These are phyloP conservation scores for Russula olivacea DNA, from an alignment of 768 basidiomycete species.

Conservation along the genomic window DNA sequence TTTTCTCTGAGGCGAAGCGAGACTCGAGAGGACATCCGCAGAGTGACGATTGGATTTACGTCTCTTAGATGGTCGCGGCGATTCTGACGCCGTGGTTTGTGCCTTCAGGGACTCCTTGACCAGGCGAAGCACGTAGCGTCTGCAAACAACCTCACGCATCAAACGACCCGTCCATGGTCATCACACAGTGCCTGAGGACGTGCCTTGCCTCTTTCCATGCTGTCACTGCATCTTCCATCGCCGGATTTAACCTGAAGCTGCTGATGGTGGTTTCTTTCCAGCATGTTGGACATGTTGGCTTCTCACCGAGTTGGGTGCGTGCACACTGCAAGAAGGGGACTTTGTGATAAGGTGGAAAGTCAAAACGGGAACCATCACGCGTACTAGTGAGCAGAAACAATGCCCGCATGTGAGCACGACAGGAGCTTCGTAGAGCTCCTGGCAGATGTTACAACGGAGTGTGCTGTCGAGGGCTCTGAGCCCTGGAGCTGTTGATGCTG, in stretches of 20 bases:
- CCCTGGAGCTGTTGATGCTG: conserved; percentile 25
- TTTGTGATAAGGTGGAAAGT: not conserved
- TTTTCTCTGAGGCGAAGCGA: not conserved
- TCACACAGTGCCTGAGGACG: conserved; percentile 13
- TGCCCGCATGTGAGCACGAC: conserved; percentile 40
- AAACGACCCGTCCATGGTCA: conserved; percentile 1
- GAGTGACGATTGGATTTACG: conserved; percentile 22
- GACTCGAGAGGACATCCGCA: not conserved
- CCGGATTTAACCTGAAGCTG: conserved; percentile 33
- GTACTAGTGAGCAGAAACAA: conserved; percentile 37
- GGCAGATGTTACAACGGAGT: conserved; percentile 39
- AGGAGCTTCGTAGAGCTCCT: conserved; percentile 35
- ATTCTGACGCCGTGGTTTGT: not conserved
- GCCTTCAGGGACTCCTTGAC: conserved; percentile 4
- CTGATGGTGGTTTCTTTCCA: conserved; percentile 31
- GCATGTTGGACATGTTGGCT: conserved; percentile 38
- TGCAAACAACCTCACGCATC: conserved; percentile 4
- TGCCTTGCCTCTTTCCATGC: conserved; percentile 37
- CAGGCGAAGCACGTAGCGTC: conserved; percentile 17
- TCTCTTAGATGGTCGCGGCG: conserved; percentile 17
- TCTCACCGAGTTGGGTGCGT: conserved; percentile 32
- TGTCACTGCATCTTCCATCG: conserved; percentile 35
- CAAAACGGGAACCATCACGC: conserved; percentile 4
- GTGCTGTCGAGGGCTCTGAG: conserved; percentile 34
- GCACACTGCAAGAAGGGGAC: conserved; percentile 32